Evolutionary conservation across 495 filamentous ascomycete genomes (phyloP).

Genomic region (Daldinia decipiens): DNA sequence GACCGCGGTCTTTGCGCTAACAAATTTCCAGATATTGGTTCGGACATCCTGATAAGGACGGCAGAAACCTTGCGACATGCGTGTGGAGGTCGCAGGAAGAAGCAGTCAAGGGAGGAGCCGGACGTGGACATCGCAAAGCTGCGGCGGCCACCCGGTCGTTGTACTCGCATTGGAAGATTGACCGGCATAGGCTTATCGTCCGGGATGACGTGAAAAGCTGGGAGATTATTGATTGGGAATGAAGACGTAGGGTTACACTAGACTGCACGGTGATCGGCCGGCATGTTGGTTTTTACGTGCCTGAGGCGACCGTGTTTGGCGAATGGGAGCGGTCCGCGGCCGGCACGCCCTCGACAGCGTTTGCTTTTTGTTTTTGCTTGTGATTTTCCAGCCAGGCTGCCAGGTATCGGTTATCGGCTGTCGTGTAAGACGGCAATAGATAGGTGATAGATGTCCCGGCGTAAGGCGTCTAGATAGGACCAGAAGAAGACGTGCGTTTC

Average conservation of each 20-base stretch:
- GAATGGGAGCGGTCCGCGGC: constrained; percentile 43
- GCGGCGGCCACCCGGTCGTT: constrained; percentile 59
- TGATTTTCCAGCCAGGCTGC: constrained; percentile 36
- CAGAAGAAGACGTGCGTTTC: constrained; percentile 10
- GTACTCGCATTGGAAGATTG: constrained; percentile 70
- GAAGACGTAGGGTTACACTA: constrained; percentile 45
- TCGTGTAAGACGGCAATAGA: constrained; percentile 29
- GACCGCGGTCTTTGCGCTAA: constrained; percentile 29
- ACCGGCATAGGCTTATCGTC: constrained; percentile 70
- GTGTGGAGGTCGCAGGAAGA: constrained; percentile 78
- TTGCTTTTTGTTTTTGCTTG: constrained; percentile 31
- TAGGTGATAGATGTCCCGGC: constrained; percentile 31
- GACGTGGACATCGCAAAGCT: constrained; percentile 65
- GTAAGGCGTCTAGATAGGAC: constrained; percentile 30
- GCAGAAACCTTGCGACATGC: constrained; percentile 79
- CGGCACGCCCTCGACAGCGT: constrained; percentile 19
- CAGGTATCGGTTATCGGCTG: constrained; percentile 34
- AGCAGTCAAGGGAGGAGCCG: constrained; percentile 72
- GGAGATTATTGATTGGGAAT: constrained; percentile 68
- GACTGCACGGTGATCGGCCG: constrained; percentile 39
- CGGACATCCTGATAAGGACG: constrained; percentile 69
- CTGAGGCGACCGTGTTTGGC: constrained; percentile 39
- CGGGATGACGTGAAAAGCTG: constrained; percentile 65
- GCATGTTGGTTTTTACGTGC: constrained; percentile 32
- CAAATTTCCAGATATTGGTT: constrained; percentile 75